Evolutionary conservation across 345 rosid genomes (phyloP).

Genomic region (Mallotus nudiflorus): DNA sequence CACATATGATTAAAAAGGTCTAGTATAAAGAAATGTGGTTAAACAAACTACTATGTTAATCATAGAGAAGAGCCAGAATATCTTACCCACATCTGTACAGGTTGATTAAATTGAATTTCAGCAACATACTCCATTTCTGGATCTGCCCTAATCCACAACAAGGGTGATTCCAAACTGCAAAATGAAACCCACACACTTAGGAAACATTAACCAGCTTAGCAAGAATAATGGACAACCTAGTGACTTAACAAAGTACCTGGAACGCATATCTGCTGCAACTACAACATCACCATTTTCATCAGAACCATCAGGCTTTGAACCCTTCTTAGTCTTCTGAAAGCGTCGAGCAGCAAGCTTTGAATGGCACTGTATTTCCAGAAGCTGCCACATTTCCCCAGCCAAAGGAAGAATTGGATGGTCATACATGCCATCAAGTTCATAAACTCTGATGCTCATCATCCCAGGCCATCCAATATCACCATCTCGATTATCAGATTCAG

Average conservation of each 20-base stretch:
- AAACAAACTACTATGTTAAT: background rate
- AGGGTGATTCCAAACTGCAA: conserved; percentile 89
- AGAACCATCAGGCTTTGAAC: conserved; percentile 86
- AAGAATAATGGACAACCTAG: conserved; percentile 12
- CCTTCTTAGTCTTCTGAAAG: conserved; percentile 90
- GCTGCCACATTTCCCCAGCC: conserved; percentile 96
- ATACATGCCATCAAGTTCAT: conserved; percentile 94
- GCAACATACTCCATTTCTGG: conserved; percentile 99
- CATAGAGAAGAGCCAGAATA: conserved; percentile 4
- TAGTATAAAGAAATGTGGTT: background rate
- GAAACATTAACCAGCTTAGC: conserved; percentile 17
- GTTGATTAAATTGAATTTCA: conserved; percentile 95
- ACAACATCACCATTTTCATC: conserved; percentile 81
- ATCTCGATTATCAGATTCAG: conserved; percentile 81
- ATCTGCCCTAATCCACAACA: conserved; percentile 94
- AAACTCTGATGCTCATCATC: conserved; percentile 91
- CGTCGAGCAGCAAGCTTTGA: conserved; percentile 92
- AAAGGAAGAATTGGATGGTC: conserved; percentile 92
- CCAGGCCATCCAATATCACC: conserved; percentile 97
- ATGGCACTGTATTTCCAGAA: conserved; percentile 94
- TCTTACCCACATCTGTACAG: conserved; percentile 99
- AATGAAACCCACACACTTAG: conserved; percentile 13
- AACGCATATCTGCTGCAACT: conserved; percentile 58
- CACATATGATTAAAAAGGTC: background rate
- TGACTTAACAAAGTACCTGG: conserved; percentile 54